Evolutionary conservation across 345 rosid species (phyloP).

Genomic region (Salix arbutifolia): DNA sequence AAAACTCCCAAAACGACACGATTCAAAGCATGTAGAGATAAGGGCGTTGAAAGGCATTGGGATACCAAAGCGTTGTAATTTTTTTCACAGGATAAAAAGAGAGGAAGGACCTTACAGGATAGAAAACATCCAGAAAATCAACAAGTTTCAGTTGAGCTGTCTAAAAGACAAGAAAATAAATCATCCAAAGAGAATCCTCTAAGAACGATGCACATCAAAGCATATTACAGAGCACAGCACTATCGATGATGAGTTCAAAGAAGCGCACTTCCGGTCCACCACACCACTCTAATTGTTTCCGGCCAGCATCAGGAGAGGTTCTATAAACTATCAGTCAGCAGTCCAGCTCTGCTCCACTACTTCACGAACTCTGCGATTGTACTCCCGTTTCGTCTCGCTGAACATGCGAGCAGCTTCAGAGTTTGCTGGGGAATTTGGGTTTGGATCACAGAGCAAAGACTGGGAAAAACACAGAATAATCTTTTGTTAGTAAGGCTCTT

Average conservation of each 20-base stretch:
- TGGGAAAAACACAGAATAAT: constrained; percentile 14
- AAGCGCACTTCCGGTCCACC: background rate
- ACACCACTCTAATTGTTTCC: background rate
- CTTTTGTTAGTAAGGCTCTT: background rate
- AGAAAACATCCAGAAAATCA: background rate
- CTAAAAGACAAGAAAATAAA: constrained; percentile 18
- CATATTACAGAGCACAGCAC: constrained; percentile 7
- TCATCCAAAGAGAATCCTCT: constrained; percentile 13
- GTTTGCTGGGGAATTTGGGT: constrained; percentile 95
- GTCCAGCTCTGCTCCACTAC: constrained; percentile 95
- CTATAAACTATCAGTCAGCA: constrained; percentile 43
- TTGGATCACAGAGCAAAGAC: constrained; percentile 95
- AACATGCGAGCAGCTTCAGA: constrained; percentile 99
- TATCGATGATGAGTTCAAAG: background rate
- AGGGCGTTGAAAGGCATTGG: too few relatives aligned
- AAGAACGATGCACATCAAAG: constrained; percentile 15
- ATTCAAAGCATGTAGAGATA: too few relatives aligned
- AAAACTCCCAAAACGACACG: too few relatives aligned
- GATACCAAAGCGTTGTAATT: too few relatives aligned
- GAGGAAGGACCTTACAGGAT: background rate
- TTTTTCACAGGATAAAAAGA: constrained; percentile 11
- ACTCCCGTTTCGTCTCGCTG: constrained; percentile 87
- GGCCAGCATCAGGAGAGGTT: background rate
- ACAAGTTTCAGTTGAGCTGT: constrained; percentile 2
- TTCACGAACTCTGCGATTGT: constrained; percentile 85